Evolutionary conservation across 78 protist species (phyloP), one percentile per base, ranked within the genome.

Genomic region (Chrysochromulina parva): DNA sequence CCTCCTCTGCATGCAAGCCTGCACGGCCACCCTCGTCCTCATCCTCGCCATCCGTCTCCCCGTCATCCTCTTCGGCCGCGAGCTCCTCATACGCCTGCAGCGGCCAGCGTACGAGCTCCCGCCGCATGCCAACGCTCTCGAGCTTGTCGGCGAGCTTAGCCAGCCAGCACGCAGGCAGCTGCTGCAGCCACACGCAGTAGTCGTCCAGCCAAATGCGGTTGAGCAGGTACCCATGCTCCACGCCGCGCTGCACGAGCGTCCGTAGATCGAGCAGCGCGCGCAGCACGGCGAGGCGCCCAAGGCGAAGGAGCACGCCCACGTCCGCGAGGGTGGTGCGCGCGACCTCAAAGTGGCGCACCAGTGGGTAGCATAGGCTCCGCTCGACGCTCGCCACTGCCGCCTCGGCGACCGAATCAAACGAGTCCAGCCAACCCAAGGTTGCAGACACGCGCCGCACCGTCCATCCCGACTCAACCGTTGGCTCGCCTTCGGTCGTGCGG

Each of bases 401-500:
- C n/a, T 93, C 94, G 2, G 11, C 19, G 54, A 28, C 11, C 22
- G 57, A 5, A 13, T 1, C 60, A 13, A 38, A 38, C 38, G 86
- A 38, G 20, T 48, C 87, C 66, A 92, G 91, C 38, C 73, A 88
- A 24, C 47, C 0, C 22, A 93, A 60, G 22, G 11, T 11, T 2
- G 90, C 14, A 16, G 48, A 38, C 3, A 92, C 17, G 14, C 13
- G 55, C 1, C 24, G 9, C 14, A 93, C 20, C 7, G 90, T 93
- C 94, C 94, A 93, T 19, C 48, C 89, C 5, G 93, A 90, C 62
- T 93, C 94, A 20, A 24, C 62, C 2, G 85, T 93, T 17, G 5
- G 89, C 53, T 93, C 94, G 60, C 94, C 94, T 14, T 14, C 58
- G 20, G 93, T 92, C 11, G 53, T 58, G 47, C 94, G 89, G 57